A percentile compares a stretch with the other conserved stretches of the same genome.
These are phyloP conservation scores for Lactarius deliciosus DNA, from an alignment of 768 basidiomycete species.

Conservation along the genomic window DNA sequence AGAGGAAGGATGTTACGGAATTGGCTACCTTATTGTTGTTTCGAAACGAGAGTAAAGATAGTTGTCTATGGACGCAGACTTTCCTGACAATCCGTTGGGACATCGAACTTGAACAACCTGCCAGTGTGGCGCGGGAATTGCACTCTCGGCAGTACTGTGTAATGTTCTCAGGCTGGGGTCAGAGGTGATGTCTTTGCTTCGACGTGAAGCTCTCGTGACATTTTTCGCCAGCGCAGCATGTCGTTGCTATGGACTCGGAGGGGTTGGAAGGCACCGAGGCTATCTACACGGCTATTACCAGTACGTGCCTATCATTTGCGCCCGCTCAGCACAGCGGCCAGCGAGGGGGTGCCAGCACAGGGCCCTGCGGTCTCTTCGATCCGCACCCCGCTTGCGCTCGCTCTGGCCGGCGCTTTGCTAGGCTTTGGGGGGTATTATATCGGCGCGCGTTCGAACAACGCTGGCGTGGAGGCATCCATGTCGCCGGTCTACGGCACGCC, in stretches of 20 bases:
- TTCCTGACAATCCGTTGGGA: background rate
- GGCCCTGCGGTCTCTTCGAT: background rate
- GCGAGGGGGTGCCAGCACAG: background rate
- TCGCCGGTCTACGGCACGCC: constrained; percentile 31
- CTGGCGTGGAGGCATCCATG: background rate
- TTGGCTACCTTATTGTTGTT: background rate
- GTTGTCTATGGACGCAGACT: background rate
- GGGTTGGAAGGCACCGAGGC: background rate
- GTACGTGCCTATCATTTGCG: background rate
- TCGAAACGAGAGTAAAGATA: background rate
- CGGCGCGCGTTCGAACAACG: constrained; percentile 7
- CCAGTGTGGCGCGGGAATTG: background rate
- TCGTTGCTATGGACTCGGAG: background rate
- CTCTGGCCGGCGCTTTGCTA: constrained; percentile 11
- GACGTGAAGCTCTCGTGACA: background rate
- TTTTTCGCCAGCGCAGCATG: constrained; percentile 7
- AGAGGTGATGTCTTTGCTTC: background rate
- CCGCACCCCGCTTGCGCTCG: background rate
- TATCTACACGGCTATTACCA: background rate
- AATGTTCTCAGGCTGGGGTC: no score
- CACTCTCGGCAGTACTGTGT: no score
- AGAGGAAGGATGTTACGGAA: background rate
- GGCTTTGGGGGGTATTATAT: constrained; percentile 24
- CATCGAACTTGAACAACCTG: background rate
- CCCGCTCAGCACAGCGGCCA: background rate